Conservation (phyloP, 495 filamentous ascomycete species). For the Friedmanniomyces simplex region DNA sequence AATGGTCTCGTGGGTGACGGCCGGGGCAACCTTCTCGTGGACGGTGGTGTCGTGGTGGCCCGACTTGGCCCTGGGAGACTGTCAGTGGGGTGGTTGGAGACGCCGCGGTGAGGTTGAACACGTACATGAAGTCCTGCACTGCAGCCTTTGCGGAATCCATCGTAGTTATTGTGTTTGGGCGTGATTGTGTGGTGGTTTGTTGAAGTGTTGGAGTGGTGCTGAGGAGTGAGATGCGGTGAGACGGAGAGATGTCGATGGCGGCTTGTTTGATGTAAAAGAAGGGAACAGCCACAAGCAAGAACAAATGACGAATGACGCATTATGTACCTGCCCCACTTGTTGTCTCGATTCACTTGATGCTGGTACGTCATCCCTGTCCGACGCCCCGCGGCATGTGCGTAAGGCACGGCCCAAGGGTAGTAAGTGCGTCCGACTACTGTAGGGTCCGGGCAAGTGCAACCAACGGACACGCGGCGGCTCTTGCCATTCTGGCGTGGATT, state of each 20-base stretch:
- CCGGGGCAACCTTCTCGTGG: constrained; percentile 49
- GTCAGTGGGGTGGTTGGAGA: neutral
- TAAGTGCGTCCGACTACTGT: too few relatives aligned
- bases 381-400: neutral
- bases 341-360: neutral
- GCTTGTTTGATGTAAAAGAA: neutral
- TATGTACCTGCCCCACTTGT: neutral
- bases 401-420: too few relatives aligned
- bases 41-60: constrained; percentile 54
- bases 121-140: constrained; percentile 43
- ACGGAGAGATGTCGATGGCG: neutral
- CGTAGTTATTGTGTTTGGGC: constrained; percentile 13
- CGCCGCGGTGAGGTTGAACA: neutral
- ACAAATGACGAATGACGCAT: neutral
- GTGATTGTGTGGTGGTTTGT: neutral
- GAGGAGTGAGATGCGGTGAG: neutral
- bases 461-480: neutral
- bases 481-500: too few relatives aligned
- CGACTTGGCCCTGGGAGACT: constrained; percentile 32
- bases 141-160: constrained; percentile 50
- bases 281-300: neutral
- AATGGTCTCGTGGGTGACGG: constrained; percentile 46
- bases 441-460: neutral
- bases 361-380: neutral
- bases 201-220: neutral